Base-by-base conservation (phyloP, 257 asterid genomes). In the Solanum peruvianum region DNA sequence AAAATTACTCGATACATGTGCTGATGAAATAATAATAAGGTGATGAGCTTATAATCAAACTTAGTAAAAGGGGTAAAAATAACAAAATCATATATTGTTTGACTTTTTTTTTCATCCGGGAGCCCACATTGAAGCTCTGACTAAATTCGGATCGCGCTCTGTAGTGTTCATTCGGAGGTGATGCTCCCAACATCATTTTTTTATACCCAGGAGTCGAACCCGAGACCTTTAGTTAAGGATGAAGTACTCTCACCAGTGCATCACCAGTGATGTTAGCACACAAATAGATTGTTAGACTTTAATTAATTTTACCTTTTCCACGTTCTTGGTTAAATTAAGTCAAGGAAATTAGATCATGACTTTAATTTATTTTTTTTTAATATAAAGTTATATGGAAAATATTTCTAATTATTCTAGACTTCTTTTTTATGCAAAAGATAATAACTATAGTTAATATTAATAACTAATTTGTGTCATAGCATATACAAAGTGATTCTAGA, bases 221-320 rank as follows among this genome's bases (percentile, higher is more conserved):
- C 7, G 39, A 37, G 7, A 37, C 39, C 1, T 37, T 37, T 37
- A 6, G 7, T 37, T 37, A 1, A 6, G 0, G 7, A 6, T 37
- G 0, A 37, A 37, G 1, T 6, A 37, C 39, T 37, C 39, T 0
- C 0, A 1, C 7, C 39, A 5, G 39, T 5, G 39, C 7, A 37
- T 6, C 39, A 37, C 7, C 5, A 37, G 7, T 37, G 1, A 37
- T 6, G 7, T 66, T 2, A 27, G 21, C 18, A 66, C 27, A 6
- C 73, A 25, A 27, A 66, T 66, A 27, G 20, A 66, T 27, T 66
- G 41, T 29, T 69, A 33, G 41, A 29, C 75, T 69, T 69, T 69
- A 14, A 29, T 69, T 69, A 14, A 29, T 69, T 12, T 69, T 1
- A 25, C 41, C 35, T 14, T 67, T 67, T 69, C 75, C 23, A 69